These are phyloP conservation scores for Penicillium antarcticum DNA, from an alignment of 495 filamentous ascomycete genomes.

Conservation along the genomic window DNA sequence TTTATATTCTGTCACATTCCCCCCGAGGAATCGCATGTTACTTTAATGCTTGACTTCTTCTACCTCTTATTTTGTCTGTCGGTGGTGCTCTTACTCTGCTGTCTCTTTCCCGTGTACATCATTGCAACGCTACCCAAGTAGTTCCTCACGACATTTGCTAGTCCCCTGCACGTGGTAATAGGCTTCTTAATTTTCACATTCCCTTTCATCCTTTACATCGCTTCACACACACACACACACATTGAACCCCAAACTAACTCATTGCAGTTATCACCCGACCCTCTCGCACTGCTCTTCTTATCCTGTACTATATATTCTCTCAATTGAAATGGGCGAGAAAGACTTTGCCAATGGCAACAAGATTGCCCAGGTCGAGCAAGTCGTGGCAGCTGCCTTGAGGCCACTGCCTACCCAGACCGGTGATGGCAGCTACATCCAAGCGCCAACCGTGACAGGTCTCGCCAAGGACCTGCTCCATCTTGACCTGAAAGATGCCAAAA, in stretches of 20 bases:
- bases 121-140: not conserved
- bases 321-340: slow-evolving; percentile 24
- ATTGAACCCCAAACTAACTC: not conserved
- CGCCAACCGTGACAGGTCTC: slow-evolving; percentile 29
- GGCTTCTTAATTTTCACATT: too few species aligned
- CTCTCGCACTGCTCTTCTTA: not conserved
- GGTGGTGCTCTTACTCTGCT: not conserved
- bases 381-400: slow-evolving; percentile 54
- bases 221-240: not conserved
- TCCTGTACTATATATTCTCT: slow-evolving; percentile 1
- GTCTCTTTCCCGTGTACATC: not conserved
- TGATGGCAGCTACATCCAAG: slow-evolving; percentile 51
- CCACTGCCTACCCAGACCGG: slow-evolving; percentile 64
- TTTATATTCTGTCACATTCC: slow-evolving; percentile 9
- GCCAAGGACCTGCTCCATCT: slow-evolving; percentile 39
- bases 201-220: too few species aligned
- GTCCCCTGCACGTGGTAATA: not conserved
- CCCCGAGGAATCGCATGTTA: slow-evolving; percentile 12
- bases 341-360: slow-evolving; percentile 20
- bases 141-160: not conserved
- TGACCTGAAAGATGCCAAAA: slow-evolving; percentile 38
- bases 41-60: not conserved
- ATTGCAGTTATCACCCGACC: not conserved
- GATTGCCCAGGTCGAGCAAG: slow-evolving; percentile 51
- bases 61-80: not conserved